A percentile compares a stretch with the other conserved stretches of the same genome.
phyloP scores from a whole-genome alignment of 2,329 filamentous ascomycete species.

The Diaporthe humulicola region DNA sequence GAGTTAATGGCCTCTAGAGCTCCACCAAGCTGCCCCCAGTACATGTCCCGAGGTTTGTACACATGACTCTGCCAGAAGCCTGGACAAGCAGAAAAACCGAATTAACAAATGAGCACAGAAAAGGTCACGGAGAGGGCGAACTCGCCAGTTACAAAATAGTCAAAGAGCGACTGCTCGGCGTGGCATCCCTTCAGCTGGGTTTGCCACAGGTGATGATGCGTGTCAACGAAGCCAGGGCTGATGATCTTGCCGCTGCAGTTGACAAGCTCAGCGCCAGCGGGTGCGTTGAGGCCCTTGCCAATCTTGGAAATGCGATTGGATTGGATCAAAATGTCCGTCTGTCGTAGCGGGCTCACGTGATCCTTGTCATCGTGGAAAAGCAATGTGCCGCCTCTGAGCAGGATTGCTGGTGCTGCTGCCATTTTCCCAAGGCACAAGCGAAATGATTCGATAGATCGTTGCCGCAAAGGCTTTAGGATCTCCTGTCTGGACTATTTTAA shows the following conservation, averaged over 20 bases:
- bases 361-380: slow-evolving; percentile 40
- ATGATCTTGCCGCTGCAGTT: slow-evolving; percentile 23
- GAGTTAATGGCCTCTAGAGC: slow-evolving; percentile 11
- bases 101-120: not conserved
- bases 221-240: slow-evolving; percentile 15
- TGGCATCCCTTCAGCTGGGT: slow-evolving; percentile 12
- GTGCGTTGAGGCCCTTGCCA: slow-evolving; percentile 24
- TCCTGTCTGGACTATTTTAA: not conserved
- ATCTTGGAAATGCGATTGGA: slow-evolving; percentile 31
- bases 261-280: not conserved
- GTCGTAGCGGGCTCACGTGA: slow-evolving; percentile 36
- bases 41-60: slow-evolving; percentile 10
- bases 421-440: not conserved
- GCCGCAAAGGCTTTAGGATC: not conserved
- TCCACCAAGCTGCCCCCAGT: slow-evolving; percentile 17
- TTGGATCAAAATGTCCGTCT: slow-evolving; percentile 40
- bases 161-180: not conserved
- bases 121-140: not conserved
- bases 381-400: slow-evolving; percentile 40
- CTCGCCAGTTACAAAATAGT: not conserved
- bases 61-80: slow-evolving; percentile 14
- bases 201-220: slow-evolving; percentile 25
- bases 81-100: not conserved
- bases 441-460: not conserved
- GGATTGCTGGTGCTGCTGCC: slow-evolving; percentile 25